Percentiles rank a stretch among this genome's conserved stretches.
These are phyloP conservation scores for Cornus suecica DNA, from an alignment of 148 eudicot genomes.

Conservation along the genomic window DNA sequence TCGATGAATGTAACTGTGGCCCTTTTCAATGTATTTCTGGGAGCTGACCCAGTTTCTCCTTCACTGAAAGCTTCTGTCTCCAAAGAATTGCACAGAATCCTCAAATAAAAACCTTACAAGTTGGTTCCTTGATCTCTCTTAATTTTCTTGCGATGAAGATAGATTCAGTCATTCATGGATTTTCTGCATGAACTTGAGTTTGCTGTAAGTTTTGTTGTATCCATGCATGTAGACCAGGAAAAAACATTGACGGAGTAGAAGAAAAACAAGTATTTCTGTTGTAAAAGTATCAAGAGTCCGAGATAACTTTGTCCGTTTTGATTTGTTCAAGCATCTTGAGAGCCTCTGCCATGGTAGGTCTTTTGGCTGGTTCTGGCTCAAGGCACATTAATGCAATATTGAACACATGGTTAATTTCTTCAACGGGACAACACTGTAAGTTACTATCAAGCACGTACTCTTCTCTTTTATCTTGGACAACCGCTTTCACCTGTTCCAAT, in stretches of 20 bases:
- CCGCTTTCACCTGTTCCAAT: constrained; percentile 70
- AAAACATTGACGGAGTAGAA: neutral
- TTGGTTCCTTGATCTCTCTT: neutral
- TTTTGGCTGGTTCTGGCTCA: constrained; percentile 59
- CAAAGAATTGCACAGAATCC: constrained; percentile 49
- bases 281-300: constrained; percentile 15
- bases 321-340: constrained; percentile 69
- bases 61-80: constrained; percentile 73
- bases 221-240: neutral
- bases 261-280: neutral
- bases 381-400: constrained; percentile 71
- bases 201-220: neutral
- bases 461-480: constrained; percentile 64
- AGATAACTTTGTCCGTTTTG: constrained; percentile 23
- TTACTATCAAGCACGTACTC: constrained; percentile 66
- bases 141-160: neutral
- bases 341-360: constrained; percentile 78
- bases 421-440: constrained; percentile 41
- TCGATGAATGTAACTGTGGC: constrained; percentile 70
- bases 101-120: constrained; percentile 27
- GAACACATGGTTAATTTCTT: constrained; percentile 60
- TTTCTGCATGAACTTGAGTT: neutral
- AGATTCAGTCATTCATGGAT: too few relatives aligned
- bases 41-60: constrained; percentile 78
- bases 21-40: constrained; percentile 79